Base-by-base conservation (phyloP, 2,329 filamentous ascomycete genomes). In the Monilinia fructigena region DNA sequence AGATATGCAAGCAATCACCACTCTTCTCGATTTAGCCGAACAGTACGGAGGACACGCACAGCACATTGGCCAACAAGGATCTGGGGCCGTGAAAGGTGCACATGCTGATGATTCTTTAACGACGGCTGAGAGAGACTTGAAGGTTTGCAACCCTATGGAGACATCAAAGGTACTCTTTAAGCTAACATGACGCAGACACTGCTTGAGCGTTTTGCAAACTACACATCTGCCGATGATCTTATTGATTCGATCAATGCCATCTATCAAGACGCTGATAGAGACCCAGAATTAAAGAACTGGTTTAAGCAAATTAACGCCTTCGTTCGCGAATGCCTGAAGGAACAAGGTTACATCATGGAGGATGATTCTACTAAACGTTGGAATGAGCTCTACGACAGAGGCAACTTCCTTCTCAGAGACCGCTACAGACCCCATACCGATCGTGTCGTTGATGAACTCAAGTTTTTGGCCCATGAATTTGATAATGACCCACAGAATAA, bases 171-270 rank as follows among this genome's bases (percentile, higher is more conserved):
- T 16, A 28, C 7, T 55, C 18, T 20, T 42, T 12, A 58, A 65
- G 66, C 68, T 72, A 47, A 72, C 26, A 82, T 91, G 38, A 26
- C 56, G 14, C 50, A 74, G 86, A 92, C 87, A 11, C 82, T 99
- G 26, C 88, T 99, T 72, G 95, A 98, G 82, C 90, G 95, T 58
- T 98, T 97, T 74, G 95, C 95, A 76, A 98, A 99, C 78, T 89
- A 89, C 75, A 98, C 95, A 11, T 97, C 93, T 0, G 87, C 88
- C 45, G 89, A 96, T 70, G 92, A 96, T 71, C 81, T 98, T 4
- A 92, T 95, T 80, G 88, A 90, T 23, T 87, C 93, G 0, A 89
- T 99, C 77, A 89, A 93, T 72, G 85, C 87, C 70, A 89, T 99
- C 72, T 98, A 98, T 81, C 82, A 82, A 60, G 92, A 96, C 77